Evolutionary conservation across 2,329 filamentous ascomycete species (phyloP).

Genomic region (Colletotrichum euphorbiae): DNA sequence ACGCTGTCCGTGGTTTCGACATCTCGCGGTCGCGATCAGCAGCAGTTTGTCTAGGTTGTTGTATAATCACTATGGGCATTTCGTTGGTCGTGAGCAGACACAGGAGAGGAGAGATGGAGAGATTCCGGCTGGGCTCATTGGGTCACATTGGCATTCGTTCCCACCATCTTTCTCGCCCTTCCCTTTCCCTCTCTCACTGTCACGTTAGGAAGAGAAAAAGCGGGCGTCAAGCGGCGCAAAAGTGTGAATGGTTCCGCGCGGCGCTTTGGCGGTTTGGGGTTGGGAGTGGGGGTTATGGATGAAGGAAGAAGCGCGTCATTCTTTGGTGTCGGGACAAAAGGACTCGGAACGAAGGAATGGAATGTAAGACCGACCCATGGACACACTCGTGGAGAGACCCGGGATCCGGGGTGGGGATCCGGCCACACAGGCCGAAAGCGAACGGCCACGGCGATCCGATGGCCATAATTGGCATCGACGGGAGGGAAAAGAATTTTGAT

Average conservation of each 20-base stretch:
- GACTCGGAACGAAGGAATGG: not conserved
- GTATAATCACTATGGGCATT: not conserved
- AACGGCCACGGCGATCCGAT: not conserved
- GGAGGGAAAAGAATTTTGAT: not conserved
- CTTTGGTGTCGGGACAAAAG: not conserved
- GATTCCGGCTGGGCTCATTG: not conserved
- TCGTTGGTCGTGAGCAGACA: not conserved
- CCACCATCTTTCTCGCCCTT: not conserved
- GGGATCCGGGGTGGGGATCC: not conserved
- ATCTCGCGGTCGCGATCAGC: conserved; percentile 13
- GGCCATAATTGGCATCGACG: not conserved
- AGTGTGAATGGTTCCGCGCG: conserved; percentile 26
- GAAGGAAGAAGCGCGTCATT: not conserved
- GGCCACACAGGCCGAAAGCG: conserved; percentile 1
- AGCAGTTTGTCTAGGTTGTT: conserved; percentile 5
- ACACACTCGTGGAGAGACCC: no score
- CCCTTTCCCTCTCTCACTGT: not conserved
- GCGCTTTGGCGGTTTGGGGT: conserved; percentile 36
- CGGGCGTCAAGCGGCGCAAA: conserved; percentile 20
- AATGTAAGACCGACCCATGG: conserved; percentile 15
- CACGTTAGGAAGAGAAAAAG: not conserved
- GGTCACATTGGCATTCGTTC: not conserved
- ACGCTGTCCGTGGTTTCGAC: not conserved
- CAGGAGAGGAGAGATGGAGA: not conserved
- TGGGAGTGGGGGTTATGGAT: no score